These are phyloP conservation scores for Gaeumannomyces sp. DNA, from an alignment of 2,329 filamentous ascomycete species.

Conservation along the genomic window DNA sequence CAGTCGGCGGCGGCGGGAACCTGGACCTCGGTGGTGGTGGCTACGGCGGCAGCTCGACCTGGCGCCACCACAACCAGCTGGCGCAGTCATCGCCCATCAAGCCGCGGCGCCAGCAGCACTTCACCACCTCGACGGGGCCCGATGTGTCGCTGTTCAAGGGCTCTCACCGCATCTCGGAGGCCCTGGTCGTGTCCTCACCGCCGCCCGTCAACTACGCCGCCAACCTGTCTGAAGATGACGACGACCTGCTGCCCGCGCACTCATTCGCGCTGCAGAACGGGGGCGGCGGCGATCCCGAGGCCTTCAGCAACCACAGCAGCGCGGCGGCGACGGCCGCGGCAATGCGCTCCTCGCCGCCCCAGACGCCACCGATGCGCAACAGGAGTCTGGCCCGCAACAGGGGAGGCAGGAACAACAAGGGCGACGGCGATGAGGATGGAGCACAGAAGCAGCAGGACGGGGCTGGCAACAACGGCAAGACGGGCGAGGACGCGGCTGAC, in stretches of 20 bases:
- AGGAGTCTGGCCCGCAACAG: conserved; percentile 42
- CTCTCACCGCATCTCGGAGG: conserved; percentile 60
- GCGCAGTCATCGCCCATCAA: conserved; percentile 85
- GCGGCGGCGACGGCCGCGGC: conserved; percentile 23
- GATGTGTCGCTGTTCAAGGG: conserved; percentile 75
- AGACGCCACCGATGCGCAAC: conserved; percentile 67
- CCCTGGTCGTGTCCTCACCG: conserved; percentile 43
- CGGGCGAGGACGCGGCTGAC: conserved; percentile 74
- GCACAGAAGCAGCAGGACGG: conserved; percentile 14
- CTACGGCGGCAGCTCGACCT: conserved; percentile 37
- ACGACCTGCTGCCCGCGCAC: conserved; percentile 70
- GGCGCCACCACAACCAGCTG: conserved; percentile 73
- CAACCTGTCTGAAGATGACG: conserved; percentile 67
- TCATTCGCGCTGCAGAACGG: conserved; percentile 45
- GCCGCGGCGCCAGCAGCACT: conserved; percentile 66
- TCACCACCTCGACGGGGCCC: conserved; percentile 64
- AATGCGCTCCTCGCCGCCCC: conserved; percentile 73
- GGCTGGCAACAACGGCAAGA: conserved; percentile 19
- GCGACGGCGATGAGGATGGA: conserved; percentile 39
- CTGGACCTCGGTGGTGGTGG: conserved; percentile 30
- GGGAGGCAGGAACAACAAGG: conserved; percentile 40
- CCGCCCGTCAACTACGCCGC: conserved; percentile 49
- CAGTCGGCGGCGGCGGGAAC: background rate
- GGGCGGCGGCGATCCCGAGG: conserved; percentile 24
- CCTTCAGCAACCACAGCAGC: conserved; percentile 28